These are phyloP conservation scores for Huntiella bhutanensis DNA, from an alignment of 2,329 filamentous ascomycete species.

Conservation along the genomic window DNA sequence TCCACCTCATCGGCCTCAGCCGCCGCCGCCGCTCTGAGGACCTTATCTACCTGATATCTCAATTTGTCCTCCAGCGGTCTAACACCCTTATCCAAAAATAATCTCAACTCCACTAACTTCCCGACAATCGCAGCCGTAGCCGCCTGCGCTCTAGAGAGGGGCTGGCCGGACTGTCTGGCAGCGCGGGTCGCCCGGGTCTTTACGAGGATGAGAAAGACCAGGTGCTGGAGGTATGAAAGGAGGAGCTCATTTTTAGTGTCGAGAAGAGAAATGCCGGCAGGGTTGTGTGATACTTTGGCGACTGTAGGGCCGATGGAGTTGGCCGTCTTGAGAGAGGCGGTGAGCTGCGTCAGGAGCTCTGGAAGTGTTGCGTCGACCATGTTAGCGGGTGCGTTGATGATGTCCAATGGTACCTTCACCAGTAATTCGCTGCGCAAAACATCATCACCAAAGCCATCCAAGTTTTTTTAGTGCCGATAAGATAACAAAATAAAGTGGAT, in stretches of 20 bases:
- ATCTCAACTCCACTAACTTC: conserved; percentile 76
- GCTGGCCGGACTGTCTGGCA: conserved; percentile 11
- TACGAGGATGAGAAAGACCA: conserved; percentile 70
- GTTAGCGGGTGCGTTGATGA: too few relatives aligned
- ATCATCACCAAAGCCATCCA: too few relatives aligned
- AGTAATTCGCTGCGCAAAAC: too few relatives aligned
- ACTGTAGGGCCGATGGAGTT: conserved; percentile 47
- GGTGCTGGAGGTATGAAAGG: conserved; percentile 84
- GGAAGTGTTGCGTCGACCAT: conserved; percentile 31
- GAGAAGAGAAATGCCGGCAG: conserved; percentile 81
- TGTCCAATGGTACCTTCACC: too few relatives aligned
- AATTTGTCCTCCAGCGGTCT: conserved; percentile 75
- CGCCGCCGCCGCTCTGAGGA: conserved; percentile 71
- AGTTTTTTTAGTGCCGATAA: not conserved
- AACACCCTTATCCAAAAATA: conserved; percentile 85
- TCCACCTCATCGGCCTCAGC: conserved; percentile 27
- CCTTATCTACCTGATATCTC: conserved; percentile 91
- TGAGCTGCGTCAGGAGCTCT: conserved; percentile 33
- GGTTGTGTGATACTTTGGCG: conserved; percentile 47
- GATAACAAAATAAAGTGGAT: conserved; percentile 5
- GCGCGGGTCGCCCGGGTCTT: conserved; percentile 44
- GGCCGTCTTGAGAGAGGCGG: conserved; percentile 40
- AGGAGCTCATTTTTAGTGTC: conserved; percentile 96
- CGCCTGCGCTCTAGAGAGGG: not conserved
- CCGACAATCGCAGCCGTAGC: conserved; percentile 38